These are phyloP conservation scores for Sphaerulina populicola DNA, from an alignment of 2,329 filamentous ascomycete genomes.

Conservation along the genomic window DNA sequence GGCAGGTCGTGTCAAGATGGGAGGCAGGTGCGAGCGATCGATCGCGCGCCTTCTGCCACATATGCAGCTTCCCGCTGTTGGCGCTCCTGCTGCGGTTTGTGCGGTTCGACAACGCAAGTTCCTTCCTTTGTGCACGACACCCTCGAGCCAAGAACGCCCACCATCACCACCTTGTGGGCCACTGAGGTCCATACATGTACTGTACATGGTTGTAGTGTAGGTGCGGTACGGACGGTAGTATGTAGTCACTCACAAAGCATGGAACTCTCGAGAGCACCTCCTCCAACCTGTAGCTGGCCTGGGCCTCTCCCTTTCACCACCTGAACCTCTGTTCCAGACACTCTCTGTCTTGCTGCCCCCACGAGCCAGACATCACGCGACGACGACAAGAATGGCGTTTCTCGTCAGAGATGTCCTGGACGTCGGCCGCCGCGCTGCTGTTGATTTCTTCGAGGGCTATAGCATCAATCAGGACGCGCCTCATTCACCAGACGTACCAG, in stretches of 20 bases:
- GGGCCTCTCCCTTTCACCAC: neutral
- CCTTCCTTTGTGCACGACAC: constrained; percentile 9
- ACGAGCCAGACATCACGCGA: constrained; percentile 11
- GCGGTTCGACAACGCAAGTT: too few relatives aligned
- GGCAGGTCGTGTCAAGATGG: too few relatives aligned
- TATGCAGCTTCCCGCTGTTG: too few relatives aligned
- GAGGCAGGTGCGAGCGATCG: too few relatives aligned
- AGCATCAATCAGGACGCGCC: constrained; percentile 26
- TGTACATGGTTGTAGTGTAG: too few relatives aligned
- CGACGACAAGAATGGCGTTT: constrained; percentile 20
- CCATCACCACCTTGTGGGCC: neutral
- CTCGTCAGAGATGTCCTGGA: constrained; percentile 25
- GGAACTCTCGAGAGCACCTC: neutral
- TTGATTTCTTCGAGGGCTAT: constrained; percentile 23
- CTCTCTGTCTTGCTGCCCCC: neutral
- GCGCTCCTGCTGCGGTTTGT: too few relatives aligned
- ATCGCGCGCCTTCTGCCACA: too few relatives aligned
- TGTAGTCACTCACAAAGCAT: neutral
- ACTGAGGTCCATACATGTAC: too few relatives aligned
- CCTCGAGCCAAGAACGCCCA: neutral
- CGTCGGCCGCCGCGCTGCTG: constrained; percentile 25
- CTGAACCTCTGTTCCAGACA: neutral
- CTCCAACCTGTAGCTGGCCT: neutral
- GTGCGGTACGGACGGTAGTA: too few relatives aligned
- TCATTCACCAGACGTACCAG: constrained; percentile 29